These are phyloP conservation scores for Kwoniella sp. DNA, from an alignment of 768 basidiomycete species.

Conservation along the genomic window DNA sequence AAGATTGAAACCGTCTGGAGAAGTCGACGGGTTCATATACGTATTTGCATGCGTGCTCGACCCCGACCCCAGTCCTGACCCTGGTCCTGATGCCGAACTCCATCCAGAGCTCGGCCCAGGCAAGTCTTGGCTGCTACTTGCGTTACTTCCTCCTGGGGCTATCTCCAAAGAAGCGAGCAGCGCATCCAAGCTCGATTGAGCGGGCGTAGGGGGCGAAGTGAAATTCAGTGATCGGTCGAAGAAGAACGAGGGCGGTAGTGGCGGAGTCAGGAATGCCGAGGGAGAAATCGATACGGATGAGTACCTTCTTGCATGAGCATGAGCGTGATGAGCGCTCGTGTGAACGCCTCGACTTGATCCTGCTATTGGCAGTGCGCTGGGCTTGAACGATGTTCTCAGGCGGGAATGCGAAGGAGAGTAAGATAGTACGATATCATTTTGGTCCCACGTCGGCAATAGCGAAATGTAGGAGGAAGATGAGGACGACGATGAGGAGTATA, in stretches of 20 bases:
- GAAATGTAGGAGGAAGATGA: conserved; percentile 24
- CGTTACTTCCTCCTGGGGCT: background rate
- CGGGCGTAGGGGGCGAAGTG: conserved; percentile 13
- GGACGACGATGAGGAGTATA: conserved; percentile 6
- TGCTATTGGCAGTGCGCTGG: background rate
- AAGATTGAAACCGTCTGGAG: background rate
- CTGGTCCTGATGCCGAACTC: background rate
- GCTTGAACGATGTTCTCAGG: background rate
- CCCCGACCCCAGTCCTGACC: background rate
- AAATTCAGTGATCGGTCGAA: conserved; percentile 11
- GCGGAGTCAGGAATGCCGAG: conserved; percentile 22
- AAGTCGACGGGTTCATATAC: background rate
- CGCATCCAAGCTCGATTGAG: conserved; percentile 23
- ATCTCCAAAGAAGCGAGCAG: conserved; percentile 14
- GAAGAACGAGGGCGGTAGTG: conserved; percentile 25
- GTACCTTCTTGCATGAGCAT: conserved; percentile 8
- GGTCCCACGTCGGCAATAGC: conserved; percentile 36
- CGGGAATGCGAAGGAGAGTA: conserved; percentile 10
- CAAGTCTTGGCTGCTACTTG: too few species aligned
- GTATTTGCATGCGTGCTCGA: background rate
- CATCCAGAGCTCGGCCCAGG: background rate
- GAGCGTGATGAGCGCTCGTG: background rate
- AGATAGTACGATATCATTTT: conserved; percentile 18
- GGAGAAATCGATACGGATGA: conserved; percentile 16
- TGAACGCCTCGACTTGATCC: background rate